A percentile compares a stretch with the other conserved stretches of the same genome.
phyloP scores from a whole-genome alignment of 371 early-diverging fungal genomes.

The Mortierella polycephala region DNA sequence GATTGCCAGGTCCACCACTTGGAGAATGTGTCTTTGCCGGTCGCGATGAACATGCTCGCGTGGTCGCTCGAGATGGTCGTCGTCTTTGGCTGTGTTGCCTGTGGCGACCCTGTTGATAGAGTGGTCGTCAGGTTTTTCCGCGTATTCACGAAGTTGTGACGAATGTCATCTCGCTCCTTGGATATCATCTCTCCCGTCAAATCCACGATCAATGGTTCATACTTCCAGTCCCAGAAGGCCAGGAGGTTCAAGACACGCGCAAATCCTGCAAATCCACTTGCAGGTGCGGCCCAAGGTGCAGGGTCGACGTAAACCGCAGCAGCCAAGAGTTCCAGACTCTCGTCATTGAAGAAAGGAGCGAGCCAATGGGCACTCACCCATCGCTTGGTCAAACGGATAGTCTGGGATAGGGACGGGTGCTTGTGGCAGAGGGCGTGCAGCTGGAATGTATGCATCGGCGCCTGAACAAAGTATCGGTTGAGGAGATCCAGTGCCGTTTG shows the following conservation, averaged over 20 bases:
- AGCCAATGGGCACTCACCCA: slow-evolving; percentile 87
- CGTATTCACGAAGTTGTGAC: slow-evolving; percentile 58
- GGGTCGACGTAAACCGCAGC: slow-evolving; percentile 73
- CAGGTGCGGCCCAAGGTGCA: slow-evolving; percentile 70
- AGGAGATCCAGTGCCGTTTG: slow-evolving; percentile 64
- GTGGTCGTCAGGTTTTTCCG: slow-evolving; percentile 48
- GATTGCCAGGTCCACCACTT: slow-evolving; percentile 64
- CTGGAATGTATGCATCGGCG: slow-evolving; percentile 71
- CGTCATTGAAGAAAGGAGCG: slow-evolving; percentile 66
- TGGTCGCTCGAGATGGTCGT: slow-evolving; percentile 46
- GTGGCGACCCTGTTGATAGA: slow-evolving; percentile 15
- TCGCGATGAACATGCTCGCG: slow-evolving; percentile 74
- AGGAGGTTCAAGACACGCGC: slow-evolving; percentile 77
- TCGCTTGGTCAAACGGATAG: slow-evolving; percentile 85
- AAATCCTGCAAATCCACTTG: slow-evolving; percentile 75
- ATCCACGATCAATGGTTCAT: slow-evolving; percentile 82
- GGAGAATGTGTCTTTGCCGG: slow-evolving; percentile 69
- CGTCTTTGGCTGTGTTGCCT: slow-evolving; percentile 28
- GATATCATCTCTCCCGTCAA: slow-evolving; percentile 69
- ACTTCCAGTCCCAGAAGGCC: slow-evolving; percentile 78
- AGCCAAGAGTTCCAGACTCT: slow-evolving; percentile 70
- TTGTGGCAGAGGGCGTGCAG: slow-evolving; percentile 77
- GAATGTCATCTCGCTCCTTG: slow-evolving; percentile 59
- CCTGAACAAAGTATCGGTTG: slow-evolving; percentile 61
- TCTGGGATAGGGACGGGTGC: slow-evolving; percentile 73